Base-by-base conservation (phyloP, 805 yeast species). In the Teunomyces lycoperdinae region DNA sequence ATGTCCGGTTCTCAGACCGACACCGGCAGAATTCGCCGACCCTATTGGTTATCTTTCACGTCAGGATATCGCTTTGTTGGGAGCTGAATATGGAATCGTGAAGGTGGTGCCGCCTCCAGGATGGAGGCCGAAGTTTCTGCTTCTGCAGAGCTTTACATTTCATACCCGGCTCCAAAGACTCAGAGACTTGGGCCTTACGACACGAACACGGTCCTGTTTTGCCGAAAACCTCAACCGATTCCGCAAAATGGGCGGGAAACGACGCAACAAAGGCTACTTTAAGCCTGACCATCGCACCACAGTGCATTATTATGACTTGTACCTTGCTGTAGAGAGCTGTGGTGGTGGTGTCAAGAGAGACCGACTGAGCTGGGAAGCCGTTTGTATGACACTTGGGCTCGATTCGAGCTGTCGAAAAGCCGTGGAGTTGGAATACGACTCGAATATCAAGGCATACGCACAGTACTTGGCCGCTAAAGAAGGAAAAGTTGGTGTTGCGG, bases 131-230 rank as follows among this genome's bases (percentile, higher is more conserved):
- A 80, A 80, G 0, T 76, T 85, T 52, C 73, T 81, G 46, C 67
- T 86, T 16, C 73, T 85, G 43, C 68, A 71, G 41, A 57, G 67
- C 5, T 86, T 87, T 63, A 73, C 66, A 43, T 87, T 87, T 58
- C 83, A 80, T 51, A 85, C 89, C 7, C 64, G 95, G 46, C 60
- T 83, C n/a, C 94, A 87, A 60, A 78, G 74, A 42, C 58, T 87
- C 46, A 77, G 80, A 55, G 89, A 85, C 59, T 66, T 87, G 57
- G 83, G 84, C 24, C 61, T 87, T 13, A 61, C 77, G 6, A 83
- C 84, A 48, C 70, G 95, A 51, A 79, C 85, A 30, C 69, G 91
- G 42, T 68, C 76, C 49, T 81, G 81, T 54, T 87, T 86, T 65
- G 68, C 70, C 40, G 81, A 77, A 46, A 89, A 84, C 52, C 64